Base-by-base conservation (phyloP, 2,329 filamentous ascomycete genomes). In the Blastomyces silverae region DNA sequence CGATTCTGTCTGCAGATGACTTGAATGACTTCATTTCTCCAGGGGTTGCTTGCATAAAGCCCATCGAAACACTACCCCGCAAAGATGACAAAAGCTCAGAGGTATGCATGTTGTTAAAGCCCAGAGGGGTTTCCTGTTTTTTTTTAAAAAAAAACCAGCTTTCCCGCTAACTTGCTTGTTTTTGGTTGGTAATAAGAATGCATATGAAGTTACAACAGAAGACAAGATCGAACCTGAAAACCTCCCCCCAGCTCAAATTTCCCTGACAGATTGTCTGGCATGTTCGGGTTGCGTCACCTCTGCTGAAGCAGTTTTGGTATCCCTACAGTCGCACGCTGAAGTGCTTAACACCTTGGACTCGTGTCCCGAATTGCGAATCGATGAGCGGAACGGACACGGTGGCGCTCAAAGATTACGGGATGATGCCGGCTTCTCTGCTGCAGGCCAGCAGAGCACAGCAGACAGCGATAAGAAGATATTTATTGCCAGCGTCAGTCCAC, bases 21-120 rank as follows among this genome's bases (percentile, higher is more conserved):
- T 83, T 99, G 67, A 99, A 99, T 82, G 94, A 99, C 82, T 99
- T 99, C 80, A 99, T 99, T 75, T 94, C 90, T 65, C 94, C 94
- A 17, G 92, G 93, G 67, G 92, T 99, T 73, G 94, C 94, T 68
- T 99, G 94, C 79, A 97, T 99, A 78, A 97, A 99, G 74, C 94
- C 94, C 37, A 84, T 99, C 75, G 94, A 99, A 77, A 95, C 91
- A 1, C 85, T 99, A 17, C 93, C 94, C 1, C 78, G 83, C 61
- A 82, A 84, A 69, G 79, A 84, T 44, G 77, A 84, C 31, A 75
- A 79, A 61, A 77, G 79, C 31, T 70, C 74, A 63, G 75, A 78
- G 67, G 82, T 84, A 75, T 64, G 78, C 64, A 39, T 68, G 48
- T 31, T 52, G 15, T 39, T 39, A 34, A 31, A 10, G 34, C 11